Conservation (phyloP, 495 filamentous ascomycete species). For the Astrocystis sublimbata region DNA sequence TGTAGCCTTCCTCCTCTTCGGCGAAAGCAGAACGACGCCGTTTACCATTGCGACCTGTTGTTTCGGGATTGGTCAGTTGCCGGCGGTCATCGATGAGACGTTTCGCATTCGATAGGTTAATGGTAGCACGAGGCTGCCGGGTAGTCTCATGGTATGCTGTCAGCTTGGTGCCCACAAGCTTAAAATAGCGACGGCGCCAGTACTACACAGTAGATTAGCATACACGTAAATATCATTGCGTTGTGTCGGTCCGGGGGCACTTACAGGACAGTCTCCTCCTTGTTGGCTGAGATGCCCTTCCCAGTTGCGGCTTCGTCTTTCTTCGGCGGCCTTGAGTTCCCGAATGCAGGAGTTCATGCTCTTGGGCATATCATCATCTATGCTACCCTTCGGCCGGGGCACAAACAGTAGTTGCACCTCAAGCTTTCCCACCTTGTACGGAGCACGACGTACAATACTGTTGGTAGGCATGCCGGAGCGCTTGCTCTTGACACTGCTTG, state of each 20-base stretch:
- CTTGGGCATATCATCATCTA: slow-evolving; percentile 96
- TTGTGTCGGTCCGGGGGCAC: slow-evolving; percentile 37
- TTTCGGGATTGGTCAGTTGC: slow-evolving; percentile 78
- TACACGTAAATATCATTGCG: background rate
- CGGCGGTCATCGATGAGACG: slow-evolving; percentile 91
- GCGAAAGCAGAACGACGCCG: slow-evolving; percentile 93
- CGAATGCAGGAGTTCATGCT: slow-evolving; percentile 94
- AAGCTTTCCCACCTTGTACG: slow-evolving; percentile 92
- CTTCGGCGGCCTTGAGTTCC: slow-evolving; percentile 86
- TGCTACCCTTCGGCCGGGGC: slow-evolving; percentile 83
- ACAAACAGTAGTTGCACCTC: slow-evolving; percentile 93
- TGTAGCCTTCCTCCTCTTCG: slow-evolving; percentile 98
- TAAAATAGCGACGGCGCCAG: slow-evolving; percentile 98
- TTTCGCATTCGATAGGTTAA: slow-evolving; percentile 91
- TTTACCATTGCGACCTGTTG: slow-evolving; percentile 68
- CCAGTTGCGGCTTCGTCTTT: slow-evolving; percentile 66
- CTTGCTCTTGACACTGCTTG: slow-evolving; percentile 86
- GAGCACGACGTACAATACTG: slow-evolving; percentile 65
- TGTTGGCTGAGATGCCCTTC: slow-evolving; percentile 94
- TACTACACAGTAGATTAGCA: slow-evolving; percentile 56
- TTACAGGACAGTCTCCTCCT: slow-evolving; percentile 95
- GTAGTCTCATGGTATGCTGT: slow-evolving; percentile 96
- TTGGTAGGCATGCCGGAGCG: slow-evolving; percentile 57
- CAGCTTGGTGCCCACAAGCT: slow-evolving; percentile 83
- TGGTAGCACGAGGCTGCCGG: slow-evolving; percentile 91